Percentiles rank a stretch among this genome's conserved stretches.
Evolutionary conservation across 1,139 yeast genomes (phyloP).

Genomic region (Scheffersomyces lignicola): DNA sequence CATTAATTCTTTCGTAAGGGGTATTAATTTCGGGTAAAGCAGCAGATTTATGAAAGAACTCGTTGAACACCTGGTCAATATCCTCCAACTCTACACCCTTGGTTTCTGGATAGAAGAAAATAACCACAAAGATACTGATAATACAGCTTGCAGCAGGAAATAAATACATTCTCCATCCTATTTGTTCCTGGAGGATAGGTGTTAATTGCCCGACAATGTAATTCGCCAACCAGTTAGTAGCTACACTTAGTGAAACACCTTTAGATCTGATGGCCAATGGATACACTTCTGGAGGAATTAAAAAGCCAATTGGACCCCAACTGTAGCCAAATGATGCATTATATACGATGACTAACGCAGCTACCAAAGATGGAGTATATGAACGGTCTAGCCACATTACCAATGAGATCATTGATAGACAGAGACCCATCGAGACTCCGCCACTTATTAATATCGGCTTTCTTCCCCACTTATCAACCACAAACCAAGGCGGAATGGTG

Average conservation of each 20-base stretch:
- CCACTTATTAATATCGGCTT: conserved; percentile 53
- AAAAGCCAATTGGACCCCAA: conserved; percentile 60
- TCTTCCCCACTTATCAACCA: conserved; percentile 56
- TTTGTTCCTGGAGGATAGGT: conserved; percentile 47
- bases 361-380: conserved; percentile 47
- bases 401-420: conserved; percentile 41
- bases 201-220: conserved; percentile 57
- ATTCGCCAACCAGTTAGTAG: conserved; percentile 57
- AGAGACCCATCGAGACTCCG: conserved; percentile 47
- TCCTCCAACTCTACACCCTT: conserved; percentile 87
- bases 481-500: conserved; percentile 56
- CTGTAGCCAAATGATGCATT: conserved; percentile 56
- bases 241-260: conserved; percentile 55
- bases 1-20: background rate
- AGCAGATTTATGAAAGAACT: conserved; percentile 21
- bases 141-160: conserved; percentile 51
- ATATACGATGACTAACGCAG: conserved; percentile 48
- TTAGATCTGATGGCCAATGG: conserved; percentile 55
- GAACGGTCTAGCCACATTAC: conserved; percentile 37
- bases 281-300: conserved; percentile 55
- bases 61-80: conserved; percentile 82
- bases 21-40: background rate
- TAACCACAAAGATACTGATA: conserved; percentile 52
- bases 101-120: conserved; percentile 79
- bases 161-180: conserved; percentile 52